Base-by-base conservation (phyloP, 257 asterid genomes). In the Phtheirospermum japonicum region DNA sequence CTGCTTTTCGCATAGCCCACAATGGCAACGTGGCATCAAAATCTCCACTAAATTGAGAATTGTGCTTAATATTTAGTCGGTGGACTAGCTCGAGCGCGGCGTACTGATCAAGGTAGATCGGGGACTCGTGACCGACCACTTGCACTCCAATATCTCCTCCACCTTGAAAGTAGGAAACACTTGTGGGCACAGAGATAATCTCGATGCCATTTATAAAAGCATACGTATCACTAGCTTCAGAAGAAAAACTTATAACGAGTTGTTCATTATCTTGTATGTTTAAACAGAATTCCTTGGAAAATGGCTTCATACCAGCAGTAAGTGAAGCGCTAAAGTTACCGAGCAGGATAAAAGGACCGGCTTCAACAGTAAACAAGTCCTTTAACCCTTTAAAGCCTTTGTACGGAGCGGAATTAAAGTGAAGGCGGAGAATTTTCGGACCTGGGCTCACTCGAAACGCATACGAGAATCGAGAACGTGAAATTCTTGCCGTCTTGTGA, bases 381-480 rank as follows among this genome's bases (percentile, higher is more conserved):
- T 14, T 16, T 3, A n/a, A 7, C 9, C 52, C 52, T 13, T 45
- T 45, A 2, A 45, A 45, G 23, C 52, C 52, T 45, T 45, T 45
- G 52, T 45, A 45, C 20, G 18, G 52, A 6, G 23, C 52, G 18
- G 52, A n/a, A 16, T 45, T 45, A 16, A 45, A 45, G 52, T 45
- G 52, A 13, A 45, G 52, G 20, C 52, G 52, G 52, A 45, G 52
- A 16, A 45, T 45, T 45, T 45, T 45, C 20, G n/a, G 52, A 16
- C 52, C 52, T 10, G 46, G 14, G 9, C 14, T 16, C 52, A 45
- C 19, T 45, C 6, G 52, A 16, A 45, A 45, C n/a, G n/a, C 20
- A 18, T 45, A 45, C 52, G 20, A n/a, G 52, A 45, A 45, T 14
- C 52, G 52, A 4, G 52, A 45, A n/a, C 20, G 52, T 17, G 52